Evolutionary conservation across 768 basidiomycete genomes (phyloP).

Genomic region (Tylopilus intermedius): DNA sequence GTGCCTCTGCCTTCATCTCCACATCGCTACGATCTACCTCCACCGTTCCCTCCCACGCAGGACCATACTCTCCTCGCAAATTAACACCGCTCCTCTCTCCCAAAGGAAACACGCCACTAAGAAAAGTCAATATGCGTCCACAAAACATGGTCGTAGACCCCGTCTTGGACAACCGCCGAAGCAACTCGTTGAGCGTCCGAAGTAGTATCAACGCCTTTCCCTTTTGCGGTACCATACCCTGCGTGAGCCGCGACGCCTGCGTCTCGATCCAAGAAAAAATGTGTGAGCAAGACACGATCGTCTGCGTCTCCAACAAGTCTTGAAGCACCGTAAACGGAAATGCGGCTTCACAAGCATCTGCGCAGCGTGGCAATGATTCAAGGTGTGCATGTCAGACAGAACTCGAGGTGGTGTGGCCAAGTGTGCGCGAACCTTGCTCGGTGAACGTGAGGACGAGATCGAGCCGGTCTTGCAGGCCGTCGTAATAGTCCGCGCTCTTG

Average conservation of each 20-base stretch:
- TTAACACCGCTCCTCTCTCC: constrained; percentile 91
- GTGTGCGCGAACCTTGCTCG: constrained; percentile 55
- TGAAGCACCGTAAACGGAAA: constrained; percentile 73
- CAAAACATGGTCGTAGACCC: constrained; percentile 82
- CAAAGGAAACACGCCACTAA: constrained; percentile 80
- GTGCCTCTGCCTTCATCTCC: constrained; percentile 28
- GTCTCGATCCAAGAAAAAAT: constrained; percentile 86
- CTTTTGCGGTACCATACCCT: constrained; percentile 78
- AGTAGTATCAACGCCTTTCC: constrained; percentile 83
- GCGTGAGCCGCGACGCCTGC: constrained; percentile 64
- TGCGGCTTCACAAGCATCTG: constrained; percentile 73
- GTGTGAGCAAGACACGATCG: constrained; percentile 78
- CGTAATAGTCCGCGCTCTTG: constrained; percentile 53
- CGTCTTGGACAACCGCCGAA: constrained; percentile 82
- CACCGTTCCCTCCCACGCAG: constrained; percentile 66
- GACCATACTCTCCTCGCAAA: constrained; percentile 80
- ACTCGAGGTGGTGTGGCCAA: neutral
- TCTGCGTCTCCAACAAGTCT: constrained; percentile 81
- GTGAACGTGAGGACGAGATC: constrained; percentile 75
- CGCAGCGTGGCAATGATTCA: neutral
- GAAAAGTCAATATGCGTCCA: constrained; percentile 82
- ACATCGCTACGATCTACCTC: constrained; percentile 34
- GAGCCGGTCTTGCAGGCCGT: constrained; percentile 52
- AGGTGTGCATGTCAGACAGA: neutral
- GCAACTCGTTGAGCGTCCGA: constrained; percentile 80